Evolutionary conservation across 176 grass and related monocot species (phyloP).

Genomic region (Carex littledalei): DNA sequence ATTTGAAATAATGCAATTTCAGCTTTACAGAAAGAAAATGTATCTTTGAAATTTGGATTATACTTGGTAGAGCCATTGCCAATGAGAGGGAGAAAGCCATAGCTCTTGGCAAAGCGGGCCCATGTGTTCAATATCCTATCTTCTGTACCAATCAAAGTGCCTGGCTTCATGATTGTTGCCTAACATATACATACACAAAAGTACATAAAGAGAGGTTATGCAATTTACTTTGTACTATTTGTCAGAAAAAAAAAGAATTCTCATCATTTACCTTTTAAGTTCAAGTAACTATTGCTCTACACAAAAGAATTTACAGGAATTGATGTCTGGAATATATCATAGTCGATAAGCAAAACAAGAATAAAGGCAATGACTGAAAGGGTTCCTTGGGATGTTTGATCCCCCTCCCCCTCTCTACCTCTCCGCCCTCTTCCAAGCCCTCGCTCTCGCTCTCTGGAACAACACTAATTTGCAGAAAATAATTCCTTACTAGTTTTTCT

Average conservation of each 20-base stretch:
- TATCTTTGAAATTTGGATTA: not conserved
- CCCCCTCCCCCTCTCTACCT: not conserved
- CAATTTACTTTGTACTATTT: not conserved
- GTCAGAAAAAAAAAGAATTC: not conserved
- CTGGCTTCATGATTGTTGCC: constrained; percentile 95
- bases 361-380: not conserved
- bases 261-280: not conserved
- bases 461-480: not conserved
- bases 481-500: not conserved
- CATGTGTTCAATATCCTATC: constrained; percentile 91
- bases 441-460: not conserved
- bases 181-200: constrained; percentile 29
- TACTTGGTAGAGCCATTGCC: constrained; percentile 73
- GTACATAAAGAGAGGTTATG: not conserved
- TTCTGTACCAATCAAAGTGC: constrained; percentile 81
- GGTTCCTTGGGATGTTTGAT: not conserved
- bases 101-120: constrained; percentile 83
- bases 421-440: too few species aligned
- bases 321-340: not conserved
- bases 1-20: not conserved
- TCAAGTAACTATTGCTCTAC: not conserved
- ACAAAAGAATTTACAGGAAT: not conserved
- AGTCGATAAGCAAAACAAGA: not conserved
- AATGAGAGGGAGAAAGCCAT: constrained; percentile 76
- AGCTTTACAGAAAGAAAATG: not conserved